phyloP scores from a whole-genome alignment of 2,329 filamentous ascomycete genomes.

The Botryotinia calthae region DNA sequence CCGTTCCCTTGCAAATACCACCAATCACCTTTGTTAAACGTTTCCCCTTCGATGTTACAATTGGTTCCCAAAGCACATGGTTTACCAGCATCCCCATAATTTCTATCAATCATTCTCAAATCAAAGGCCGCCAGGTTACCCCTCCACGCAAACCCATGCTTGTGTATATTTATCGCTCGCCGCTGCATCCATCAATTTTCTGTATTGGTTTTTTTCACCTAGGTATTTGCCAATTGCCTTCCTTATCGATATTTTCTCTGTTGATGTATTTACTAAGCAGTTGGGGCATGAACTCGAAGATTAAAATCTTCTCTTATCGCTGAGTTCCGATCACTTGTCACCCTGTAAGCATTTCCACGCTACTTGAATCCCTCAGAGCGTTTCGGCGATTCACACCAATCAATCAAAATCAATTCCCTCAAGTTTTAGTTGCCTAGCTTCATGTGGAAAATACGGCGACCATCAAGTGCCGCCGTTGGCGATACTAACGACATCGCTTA shows the following conservation, averaged over 20 bases:
- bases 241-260: neutral
- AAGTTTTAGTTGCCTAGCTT: neutral
- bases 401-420: neutral
- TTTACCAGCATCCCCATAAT: conserved; percentile 14
- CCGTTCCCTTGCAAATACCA: neutral
- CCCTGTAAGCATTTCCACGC: neutral
- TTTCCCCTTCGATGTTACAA: neutral
- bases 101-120: conserved; percentile 14
- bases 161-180: conserved; percentile 13
- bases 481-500: conserved; percentile 9
- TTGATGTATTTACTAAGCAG: neutral
- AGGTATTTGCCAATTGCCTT: neutral
- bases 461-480: conserved; percentile 14
- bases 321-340: neutral
- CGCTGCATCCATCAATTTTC: conserved; percentile 8
- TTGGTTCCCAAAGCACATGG: conserved; percentile 18
- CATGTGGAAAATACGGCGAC: neutral
- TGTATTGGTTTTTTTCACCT: neutral
- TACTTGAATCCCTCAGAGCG: neutral
- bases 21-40: neutral
- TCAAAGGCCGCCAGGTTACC: conserved; percentile 20
- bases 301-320: conserved; percentile 5
- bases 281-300: neutral
- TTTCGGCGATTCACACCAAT: conserved; percentile 6
- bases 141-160: conserved; percentile 14